Conservation (phyloP, 2,329 filamentous ascomycete species). For the Paracorniculantispora psalliotae region DNA sequence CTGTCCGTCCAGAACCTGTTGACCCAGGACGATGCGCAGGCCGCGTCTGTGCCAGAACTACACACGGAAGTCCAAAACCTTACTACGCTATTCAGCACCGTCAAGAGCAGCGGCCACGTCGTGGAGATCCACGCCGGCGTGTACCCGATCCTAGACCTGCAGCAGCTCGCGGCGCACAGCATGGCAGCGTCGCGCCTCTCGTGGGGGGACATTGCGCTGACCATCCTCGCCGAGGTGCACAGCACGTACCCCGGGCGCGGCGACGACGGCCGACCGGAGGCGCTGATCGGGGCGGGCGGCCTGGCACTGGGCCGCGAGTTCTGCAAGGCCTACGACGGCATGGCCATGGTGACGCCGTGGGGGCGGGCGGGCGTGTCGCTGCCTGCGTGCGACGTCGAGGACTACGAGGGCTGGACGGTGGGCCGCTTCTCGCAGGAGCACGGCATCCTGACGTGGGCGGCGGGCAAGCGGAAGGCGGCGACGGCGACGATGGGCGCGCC, state of each 20-base stretch:
- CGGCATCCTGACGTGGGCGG: constrained; percentile 59
- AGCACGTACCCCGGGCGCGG: constrained; percentile 61
- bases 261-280: constrained; percentile 48
- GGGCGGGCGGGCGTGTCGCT: constrained; percentile 25
- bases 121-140: constrained; percentile 73
- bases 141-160: constrained; percentile 71
- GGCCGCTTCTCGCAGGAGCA: constrained; percentile 74
- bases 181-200: constrained; percentile 37
- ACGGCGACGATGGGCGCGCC: not conserved
- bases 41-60: constrained; percentile 16
- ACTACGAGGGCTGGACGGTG: constrained; percentile 59
- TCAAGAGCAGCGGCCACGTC: constrained; percentile 34
- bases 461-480: constrained; percentile 26
- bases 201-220: constrained; percentile 57
- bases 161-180: constrained; percentile 71
- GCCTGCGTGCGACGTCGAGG: constrained; percentile 27
- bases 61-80: constrained; percentile 18
- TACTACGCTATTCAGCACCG: constrained; percentile 18
- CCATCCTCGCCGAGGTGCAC: constrained; percentile 66
- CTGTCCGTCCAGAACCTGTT: constrained; percentile 24
- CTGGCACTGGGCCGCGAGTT: constrained; percentile 70
- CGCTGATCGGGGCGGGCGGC: constrained; percentile 62
- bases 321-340: constrained; percentile 66
- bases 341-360: constrained; percentile 65
- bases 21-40: constrained; percentile 11